These are phyloP conservation scores for Citrullus amarus DNA, from an alignment of 306 rosid species.

Conservation along the genomic window DNA sequence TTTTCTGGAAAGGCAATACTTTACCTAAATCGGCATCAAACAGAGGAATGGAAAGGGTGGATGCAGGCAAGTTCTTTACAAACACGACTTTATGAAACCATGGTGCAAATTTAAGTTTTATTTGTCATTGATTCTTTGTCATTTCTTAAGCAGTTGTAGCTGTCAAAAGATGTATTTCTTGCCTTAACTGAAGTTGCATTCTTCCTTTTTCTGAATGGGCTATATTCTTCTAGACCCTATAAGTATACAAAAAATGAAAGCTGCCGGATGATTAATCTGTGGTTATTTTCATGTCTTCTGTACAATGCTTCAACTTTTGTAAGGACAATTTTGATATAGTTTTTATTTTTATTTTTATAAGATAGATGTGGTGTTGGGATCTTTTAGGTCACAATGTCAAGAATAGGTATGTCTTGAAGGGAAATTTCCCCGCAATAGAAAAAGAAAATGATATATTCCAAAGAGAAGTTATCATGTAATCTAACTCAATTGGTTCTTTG, in stretches of 20 bases:
- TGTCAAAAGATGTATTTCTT: background rate
- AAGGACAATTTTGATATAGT: background rate
- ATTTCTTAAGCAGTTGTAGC: background rate
- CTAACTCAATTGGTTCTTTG: background rate
- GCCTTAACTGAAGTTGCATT: background rate
- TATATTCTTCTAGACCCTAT: background rate
- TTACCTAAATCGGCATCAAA: constrained; percentile 93
- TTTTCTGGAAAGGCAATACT: constrained; percentile 76
- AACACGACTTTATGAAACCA: background rate
- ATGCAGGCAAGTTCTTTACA: constrained; percentile 77
- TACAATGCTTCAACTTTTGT: background rate
- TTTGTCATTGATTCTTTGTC: background rate
- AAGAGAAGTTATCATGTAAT: background rate
- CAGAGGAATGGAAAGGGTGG: constrained; percentile 99
- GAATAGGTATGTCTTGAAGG: background rate
- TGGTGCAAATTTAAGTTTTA: background rate
- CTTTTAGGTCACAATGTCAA: background rate
- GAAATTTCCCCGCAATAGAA: background rate
- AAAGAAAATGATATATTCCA: background rate
- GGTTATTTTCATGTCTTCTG: background rate
- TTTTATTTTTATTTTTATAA: no score
- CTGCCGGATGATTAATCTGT: background rate
- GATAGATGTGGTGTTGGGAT: background rate
- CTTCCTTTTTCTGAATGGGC: background rate
- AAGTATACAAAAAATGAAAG: background rate